phyloP scores from a whole-genome alignment of 495 filamentous ascomycete species.

The Geopyxis carbonaria region DNA sequence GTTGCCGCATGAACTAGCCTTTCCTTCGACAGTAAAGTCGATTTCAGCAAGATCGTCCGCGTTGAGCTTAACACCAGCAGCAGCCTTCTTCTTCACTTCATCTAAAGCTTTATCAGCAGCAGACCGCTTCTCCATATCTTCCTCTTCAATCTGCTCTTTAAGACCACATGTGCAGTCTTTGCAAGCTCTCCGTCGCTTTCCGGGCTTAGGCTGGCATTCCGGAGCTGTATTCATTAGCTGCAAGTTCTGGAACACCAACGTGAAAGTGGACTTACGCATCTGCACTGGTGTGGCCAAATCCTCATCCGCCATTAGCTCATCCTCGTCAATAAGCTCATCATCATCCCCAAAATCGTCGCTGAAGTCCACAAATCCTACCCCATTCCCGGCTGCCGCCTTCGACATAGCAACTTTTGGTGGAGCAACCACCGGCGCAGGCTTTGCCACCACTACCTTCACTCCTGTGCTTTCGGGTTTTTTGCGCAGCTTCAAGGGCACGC shows the following conservation, averaged over 20 bases:
- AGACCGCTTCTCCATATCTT: constrained; percentile 53
- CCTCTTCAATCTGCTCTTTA: constrained; percentile 55
- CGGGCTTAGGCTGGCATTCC: constrained; percentile 65
- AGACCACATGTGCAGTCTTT: constrained; percentile 97
- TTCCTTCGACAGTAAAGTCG: constrained; percentile 91
- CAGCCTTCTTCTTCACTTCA: constrained; percentile 34
- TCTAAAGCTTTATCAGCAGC: constrained; percentile 44
- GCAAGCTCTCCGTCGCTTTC: constrained; percentile 79
- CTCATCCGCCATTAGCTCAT: constrained; percentile 65
- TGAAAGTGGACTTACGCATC: constrained; percentile 45
- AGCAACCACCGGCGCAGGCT: constrained; percentile 8
- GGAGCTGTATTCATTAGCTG: constrained; percentile 39
- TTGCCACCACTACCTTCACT: constrained; percentile 10
- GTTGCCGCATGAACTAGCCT: constrained; percentile 81
- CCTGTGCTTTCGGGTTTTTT: constrained; percentile 34
- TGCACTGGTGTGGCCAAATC: constrained; percentile 55
- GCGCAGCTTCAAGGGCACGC: constrained; percentile 58
- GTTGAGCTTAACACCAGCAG: constrained; percentile 48
- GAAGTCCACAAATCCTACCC: constrained; percentile 58
- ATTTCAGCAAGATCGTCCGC: constrained; percentile 68
- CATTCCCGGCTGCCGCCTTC: constrained; percentile 30
- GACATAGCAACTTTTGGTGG: constrained; percentile 21
- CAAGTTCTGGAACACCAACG: neutral
- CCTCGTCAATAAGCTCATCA: constrained; percentile 80
- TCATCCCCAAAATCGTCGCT: constrained; percentile 54